Conservation (phyloP, 208 protist species). For the Leishmania martiniquensis region DNA sequence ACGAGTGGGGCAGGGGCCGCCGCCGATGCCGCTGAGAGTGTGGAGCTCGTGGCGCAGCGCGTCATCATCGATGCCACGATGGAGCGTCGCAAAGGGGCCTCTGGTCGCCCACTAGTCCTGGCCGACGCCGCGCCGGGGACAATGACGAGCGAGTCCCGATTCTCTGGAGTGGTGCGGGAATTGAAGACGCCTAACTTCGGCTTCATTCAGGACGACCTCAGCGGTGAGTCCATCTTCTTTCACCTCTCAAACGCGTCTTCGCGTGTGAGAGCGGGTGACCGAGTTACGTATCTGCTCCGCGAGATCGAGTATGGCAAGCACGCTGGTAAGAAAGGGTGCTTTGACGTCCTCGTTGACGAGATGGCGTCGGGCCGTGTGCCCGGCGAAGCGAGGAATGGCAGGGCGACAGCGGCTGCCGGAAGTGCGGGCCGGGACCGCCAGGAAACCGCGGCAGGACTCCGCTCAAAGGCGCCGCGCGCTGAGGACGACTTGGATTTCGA, state of each 20-base stretch:
- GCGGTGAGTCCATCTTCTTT: slow-evolving; percentile 82
- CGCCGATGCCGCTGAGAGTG: slow-evolving; percentile 5
- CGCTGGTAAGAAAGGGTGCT: slow-evolving; percentile 65
- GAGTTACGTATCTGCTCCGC: slow-evolving; percentile 66
- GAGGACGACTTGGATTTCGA: slow-evolving; percentile 17
- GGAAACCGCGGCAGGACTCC: background rate
- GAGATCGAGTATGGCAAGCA: slow-evolving; percentile 66
- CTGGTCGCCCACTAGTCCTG: slow-evolving; percentile 13
- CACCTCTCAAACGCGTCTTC: slow-evolving; percentile 46
- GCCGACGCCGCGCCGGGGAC: slow-evolving; percentile 16
- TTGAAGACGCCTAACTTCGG: slow-evolving; percentile 48
- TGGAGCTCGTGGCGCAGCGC: slow-evolving; percentile 9
- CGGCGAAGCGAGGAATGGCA: background rate
- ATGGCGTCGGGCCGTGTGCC: background rate
- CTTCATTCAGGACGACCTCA: slow-evolving; percentile 70
- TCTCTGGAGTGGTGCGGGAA: slow-evolving; percentile 59
- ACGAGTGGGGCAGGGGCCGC: background rate
- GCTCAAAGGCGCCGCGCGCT: background rate
- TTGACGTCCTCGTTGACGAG: slow-evolving; percentile 37
- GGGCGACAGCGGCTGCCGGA: background rate
- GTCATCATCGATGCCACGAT: slow-evolving; percentile 58
- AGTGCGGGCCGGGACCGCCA: background rate
- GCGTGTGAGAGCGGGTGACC: slow-evolving; percentile 44
- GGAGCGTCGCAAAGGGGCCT: slow-evolving; percentile 33
- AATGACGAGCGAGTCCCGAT: slow-evolving; percentile 33